phyloP scores from a whole-genome alignment of 2,329 filamentous ascomycete species.

The Apiospora saccharicola region DNA sequence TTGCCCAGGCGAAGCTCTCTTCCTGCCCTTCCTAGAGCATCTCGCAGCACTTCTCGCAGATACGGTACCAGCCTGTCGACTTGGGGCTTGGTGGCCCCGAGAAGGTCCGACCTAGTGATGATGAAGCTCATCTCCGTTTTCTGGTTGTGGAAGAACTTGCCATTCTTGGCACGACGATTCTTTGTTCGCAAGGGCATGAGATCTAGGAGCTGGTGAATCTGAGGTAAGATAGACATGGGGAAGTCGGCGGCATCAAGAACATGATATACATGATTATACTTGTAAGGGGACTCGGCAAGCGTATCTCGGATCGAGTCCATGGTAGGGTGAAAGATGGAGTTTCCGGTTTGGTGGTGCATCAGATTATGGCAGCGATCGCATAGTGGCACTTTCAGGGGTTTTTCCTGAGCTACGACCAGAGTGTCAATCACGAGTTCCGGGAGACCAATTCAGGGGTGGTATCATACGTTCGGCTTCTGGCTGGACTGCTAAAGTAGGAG shows the following conservation, averaged over 20 bases:
- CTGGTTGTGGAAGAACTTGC: slow-evolving; percentile 70
- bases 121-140: slow-evolving; percentile 87
- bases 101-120: slow-evolving; percentile 85
- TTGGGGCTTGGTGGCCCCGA: slow-evolving; percentile 83
- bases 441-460: background rate
- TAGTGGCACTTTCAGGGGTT: slow-evolving; percentile 59
- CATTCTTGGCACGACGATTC: slow-evolving; percentile 77
- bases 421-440: slow-evolving; percentile 20
- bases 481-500: slow-evolving; percentile 37
- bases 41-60: slow-evolving; percentile 77
- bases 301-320: slow-evolving; percentile 83
- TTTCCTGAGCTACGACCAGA: slow-evolving; percentile 24
- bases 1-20: slow-evolving; percentile 85
- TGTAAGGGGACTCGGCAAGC: slow-evolving; percentile 86
- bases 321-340: slow-evolving; percentile 80
- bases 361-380: slow-evolving; percentile 91
- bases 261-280: slow-evolving; percentile 94
- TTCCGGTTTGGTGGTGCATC: slow-evolving; percentile 75
- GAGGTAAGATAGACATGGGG: slow-evolving; percentile 87
- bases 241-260: slow-evolving; percentile 96
- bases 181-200: slow-evolving; percentile 77
- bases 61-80: slow-evolving; percentile 90
- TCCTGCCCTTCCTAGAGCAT: slow-evolving; percentile 73
- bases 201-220: slow-evolving; percentile 73
- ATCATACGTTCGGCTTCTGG: slow-evolving; percentile 28